Evolutionary conservation across 164 flowering plant species (phyloP).

Genomic region (Chimonanthus salicifolius): DNA sequence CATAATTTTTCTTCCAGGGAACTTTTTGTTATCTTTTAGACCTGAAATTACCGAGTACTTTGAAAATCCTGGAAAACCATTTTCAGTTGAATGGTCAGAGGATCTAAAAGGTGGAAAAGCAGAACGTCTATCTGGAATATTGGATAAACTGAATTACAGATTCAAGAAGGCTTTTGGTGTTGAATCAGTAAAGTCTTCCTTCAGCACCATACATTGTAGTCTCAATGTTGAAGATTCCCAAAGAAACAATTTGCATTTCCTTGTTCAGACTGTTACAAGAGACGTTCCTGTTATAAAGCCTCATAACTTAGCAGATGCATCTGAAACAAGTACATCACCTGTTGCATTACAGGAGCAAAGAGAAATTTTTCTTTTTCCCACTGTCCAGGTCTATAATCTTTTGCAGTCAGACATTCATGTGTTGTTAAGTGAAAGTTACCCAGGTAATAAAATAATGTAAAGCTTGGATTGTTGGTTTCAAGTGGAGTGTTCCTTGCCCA

Average conservation of each 20-base stretch:
- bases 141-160: slow-evolving; percentile 67
- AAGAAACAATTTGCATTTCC: slow-evolving; percentile 50
- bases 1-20: slow-evolving; percentile 49
- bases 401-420: slow-evolving; percentile 66
- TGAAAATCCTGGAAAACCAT: slow-evolving; percentile 18
- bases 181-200: slow-evolving; percentile 44
- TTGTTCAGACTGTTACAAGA: slow-evolving; percentile 67
- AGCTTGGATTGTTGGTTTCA: not conserved
- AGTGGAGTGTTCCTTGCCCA: not conserved
- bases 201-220: slow-evolving; percentile 60
- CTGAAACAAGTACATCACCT: slow-evolving; percentile 32
- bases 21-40: slow-evolving; percentile 75
- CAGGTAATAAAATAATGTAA: slow-evolving; percentile 37
- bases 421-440: slow-evolving; percentile 47
- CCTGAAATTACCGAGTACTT: slow-evolving; percentile 44
- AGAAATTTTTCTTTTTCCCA: slow-evolving; percentile 85
- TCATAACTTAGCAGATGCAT: slow-evolving; percentile 28
- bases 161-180: slow-evolving; percentile 62
- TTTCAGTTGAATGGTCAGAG: slow-evolving; percentile 75
- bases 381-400: slow-evolving; percentile 62
- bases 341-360: slow-evolving; percentile 77
- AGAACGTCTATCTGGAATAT: slow-evolving; percentile 67
- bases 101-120: slow-evolving; percentile 88
- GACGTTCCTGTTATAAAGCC: slow-evolving; percentile 63
- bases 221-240: slow-evolving; percentile 31